A percentile compares a stretch with the other conserved stretches of the same genome.
phyloP scores from a whole-genome alignment of 164 flowering plant genomes.

The Magnolia sinica region DNA sequence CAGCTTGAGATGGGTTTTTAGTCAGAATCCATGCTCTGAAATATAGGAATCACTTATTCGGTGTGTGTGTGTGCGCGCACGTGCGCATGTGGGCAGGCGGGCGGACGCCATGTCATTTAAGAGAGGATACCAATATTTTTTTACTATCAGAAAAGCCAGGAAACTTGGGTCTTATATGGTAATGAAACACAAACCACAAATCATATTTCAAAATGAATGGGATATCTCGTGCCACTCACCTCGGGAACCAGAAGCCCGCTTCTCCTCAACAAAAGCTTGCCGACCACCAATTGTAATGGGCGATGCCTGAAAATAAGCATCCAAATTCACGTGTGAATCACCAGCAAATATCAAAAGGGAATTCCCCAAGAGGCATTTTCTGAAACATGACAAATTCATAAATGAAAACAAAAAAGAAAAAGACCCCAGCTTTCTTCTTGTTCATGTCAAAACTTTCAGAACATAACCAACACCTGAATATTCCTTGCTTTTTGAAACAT shows the following conservation, averaged over 20 bases:
- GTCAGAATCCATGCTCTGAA: neutral
- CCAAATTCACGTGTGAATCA: neutral
- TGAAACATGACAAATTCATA: neutral
- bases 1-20: neutral
- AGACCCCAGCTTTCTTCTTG: neutral
- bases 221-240: slow-evolving; percentile 24
- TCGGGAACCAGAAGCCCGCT: slow-evolving; percentile 53
- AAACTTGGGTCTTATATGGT: neutral
- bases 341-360: neutral
- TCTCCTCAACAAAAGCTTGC: slow-evolving; percentile 46
- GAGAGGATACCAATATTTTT: neutral
- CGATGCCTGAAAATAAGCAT: slow-evolving; percentile 32
- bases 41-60: neutral
- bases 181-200: neutral
- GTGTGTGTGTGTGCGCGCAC: neutral
- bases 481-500: neutral
- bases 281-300: slow-evolving; percentile 38
- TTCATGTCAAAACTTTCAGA: neutral
- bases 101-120: neutral
- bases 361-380: neutral
- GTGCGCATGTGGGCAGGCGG: neutral
- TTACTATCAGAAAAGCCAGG: neutral
- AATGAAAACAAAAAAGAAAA: neutral
- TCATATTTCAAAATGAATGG: neutral
- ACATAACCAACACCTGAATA: neutral